A percentile compares a stretch with the other conserved stretches of the same genome.
Evolutionary conservation across 1,284 basidiomycete genomes (phyloP).

Genomic region (Ceratobasidium sp.): DNA sequence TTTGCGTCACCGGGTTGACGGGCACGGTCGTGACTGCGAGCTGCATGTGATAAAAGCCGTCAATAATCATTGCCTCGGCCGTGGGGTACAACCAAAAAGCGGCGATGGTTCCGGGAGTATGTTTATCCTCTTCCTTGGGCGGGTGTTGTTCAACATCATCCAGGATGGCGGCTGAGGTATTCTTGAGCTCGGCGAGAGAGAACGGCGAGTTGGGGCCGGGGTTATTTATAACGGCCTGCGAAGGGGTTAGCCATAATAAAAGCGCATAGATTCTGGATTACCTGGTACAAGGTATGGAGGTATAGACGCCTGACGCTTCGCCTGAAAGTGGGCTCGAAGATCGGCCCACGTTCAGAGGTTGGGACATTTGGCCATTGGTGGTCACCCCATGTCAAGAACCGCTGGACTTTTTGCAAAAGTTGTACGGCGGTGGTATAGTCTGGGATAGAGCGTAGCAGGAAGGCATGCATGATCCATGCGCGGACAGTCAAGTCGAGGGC

Average conservation of each 20-base stretch:
- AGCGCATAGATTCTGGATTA: conserved; percentile 45
- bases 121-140: conserved; percentile 19
- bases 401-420: conserved; percentile 55
- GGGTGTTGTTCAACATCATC: conserved; percentile 39
- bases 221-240: conserved; percentile 35
- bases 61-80: conserved; percentile 28
- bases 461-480: conserved; percentile 49
- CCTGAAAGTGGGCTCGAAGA: conserved; percentile 57
- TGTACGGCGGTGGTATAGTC: conserved; percentile 48
- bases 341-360: conserved; percentile 53
- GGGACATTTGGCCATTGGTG: conserved; percentile 57
- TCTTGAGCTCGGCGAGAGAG: conserved; percentile 39
- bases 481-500: conserved; percentile 48
- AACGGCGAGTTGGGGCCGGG: conserved; percentile 35
- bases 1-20: conserved; percentile 33
- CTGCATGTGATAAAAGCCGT: conserved; percentile 42
- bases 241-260: neutral
- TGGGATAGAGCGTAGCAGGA: conserved; percentile 41
- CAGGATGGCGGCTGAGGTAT: conserved; percentile 31
- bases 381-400: conserved; percentile 60
- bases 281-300: conserved; percentile 56
- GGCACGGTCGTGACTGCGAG: conserved; percentile 29
- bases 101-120: conserved; percentile 36
- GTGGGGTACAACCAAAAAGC: conserved; percentile 39
- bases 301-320: conserved; percentile 57